Percentiles rank a stretch among this genome's conserved stretches.
Conservation (phyloP, 2,329 filamentous ascomycete genomes). For the Colletotrichum tropicicola region DNA sequence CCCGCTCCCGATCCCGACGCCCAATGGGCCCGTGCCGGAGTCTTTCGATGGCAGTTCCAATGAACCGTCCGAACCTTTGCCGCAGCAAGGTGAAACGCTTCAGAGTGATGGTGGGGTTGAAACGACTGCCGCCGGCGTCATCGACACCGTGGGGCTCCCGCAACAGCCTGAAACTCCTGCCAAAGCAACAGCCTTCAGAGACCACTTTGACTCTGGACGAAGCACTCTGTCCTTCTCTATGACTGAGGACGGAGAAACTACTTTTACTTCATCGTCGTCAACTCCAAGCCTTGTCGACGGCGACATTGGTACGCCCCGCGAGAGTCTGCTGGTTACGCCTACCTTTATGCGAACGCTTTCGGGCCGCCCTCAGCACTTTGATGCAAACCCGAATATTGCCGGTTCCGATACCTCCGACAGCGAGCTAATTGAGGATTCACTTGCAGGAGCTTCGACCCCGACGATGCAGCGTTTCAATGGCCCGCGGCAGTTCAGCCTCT, state of each 20-base stretch:
- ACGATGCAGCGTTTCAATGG: constrained; percentile 28
- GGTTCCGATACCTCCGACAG: constrained; percentile 25
- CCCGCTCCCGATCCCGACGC: constrained; percentile 16
- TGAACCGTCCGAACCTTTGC: constrained; percentile 26
- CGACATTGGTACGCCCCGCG: constrained; percentile 31
- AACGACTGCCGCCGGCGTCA: constrained; percentile 12
- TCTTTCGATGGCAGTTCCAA: constrained; percentile 20
- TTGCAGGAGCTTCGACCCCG: constrained; percentile 12
- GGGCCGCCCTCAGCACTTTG: constrained; percentile 18
- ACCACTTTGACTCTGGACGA: constrained; percentile 4
- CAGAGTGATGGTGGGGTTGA: constrained; percentile 16
- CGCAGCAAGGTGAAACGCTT: constrained; percentile 27
- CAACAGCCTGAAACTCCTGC: constrained; percentile 27
- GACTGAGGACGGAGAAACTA: constrained; percentile 28
- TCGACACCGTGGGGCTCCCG: constrained; percentile 8
- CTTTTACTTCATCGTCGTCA: constrained; percentile 30
- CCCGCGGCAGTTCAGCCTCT: constrained; percentile 22
- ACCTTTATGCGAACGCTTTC: constrained; percentile 27
- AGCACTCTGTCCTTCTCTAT: constrained; percentile 10
- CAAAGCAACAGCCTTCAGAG: constrained; percentile 11
- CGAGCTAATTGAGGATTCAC: constrained; percentile 21
- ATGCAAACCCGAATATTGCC: constrained; percentile 23
- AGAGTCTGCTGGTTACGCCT: constrained; percentile 34
- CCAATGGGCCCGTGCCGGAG: constrained; percentile 10
- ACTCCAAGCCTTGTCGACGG: constrained; percentile 34